Evolutionary conservation across 2,329 filamentous ascomycete genomes (phyloP).

Genomic region (Penicillium sp.): DNA sequence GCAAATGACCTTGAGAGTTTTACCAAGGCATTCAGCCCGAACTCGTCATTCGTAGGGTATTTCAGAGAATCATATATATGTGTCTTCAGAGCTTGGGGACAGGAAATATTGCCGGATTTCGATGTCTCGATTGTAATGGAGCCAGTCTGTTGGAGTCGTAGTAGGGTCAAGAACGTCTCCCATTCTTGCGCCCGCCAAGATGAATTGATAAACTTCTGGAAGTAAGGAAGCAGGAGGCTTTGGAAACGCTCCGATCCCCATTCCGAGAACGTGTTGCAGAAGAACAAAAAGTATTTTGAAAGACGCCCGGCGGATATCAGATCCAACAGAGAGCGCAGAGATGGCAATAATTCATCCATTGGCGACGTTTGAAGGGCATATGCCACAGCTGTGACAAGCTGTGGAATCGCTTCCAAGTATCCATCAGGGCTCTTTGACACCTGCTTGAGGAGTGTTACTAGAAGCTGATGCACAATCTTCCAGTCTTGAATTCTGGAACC

Average conservation of each 20-base stretch:
- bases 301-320: conserved; percentile 63
- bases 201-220: conserved; percentile 76
- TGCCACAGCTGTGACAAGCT: conserved; percentile 51
- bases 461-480: conserved; percentile 59
- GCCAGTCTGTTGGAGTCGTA: conserved; percentile 53
- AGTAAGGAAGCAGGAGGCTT: conserved; percentile 72
- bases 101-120: conserved; percentile 40
- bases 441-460: conserved; percentile 54
- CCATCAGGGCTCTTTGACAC: conserved; percentile 24
- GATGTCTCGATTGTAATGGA: conserved; percentile 52
- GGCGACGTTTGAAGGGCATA: conserved; percentile 73
- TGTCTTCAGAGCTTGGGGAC: conserved; percentile 60
- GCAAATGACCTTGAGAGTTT: conserved; percentile 60
- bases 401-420: conserved; percentile 28
- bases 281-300: conserved; percentile 72
- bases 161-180: conserved; percentile 65
- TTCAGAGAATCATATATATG: conserved; percentile 70
- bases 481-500: conserved; percentile 72
- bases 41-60: conserved; percentile 54
- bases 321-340: conserved; percentile 64
- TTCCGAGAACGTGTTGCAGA: conserved; percentile 77
- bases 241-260: conserved; percentile 72
- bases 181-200: conserved; percentile 70
- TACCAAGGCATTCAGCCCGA: conserved; percentile 66
- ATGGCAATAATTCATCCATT: conserved; percentile 72